Evolutionary conservation across 768 basidiomycete genomes (phyloP).

Genomic region (Austroboletus festivus): DNA sequence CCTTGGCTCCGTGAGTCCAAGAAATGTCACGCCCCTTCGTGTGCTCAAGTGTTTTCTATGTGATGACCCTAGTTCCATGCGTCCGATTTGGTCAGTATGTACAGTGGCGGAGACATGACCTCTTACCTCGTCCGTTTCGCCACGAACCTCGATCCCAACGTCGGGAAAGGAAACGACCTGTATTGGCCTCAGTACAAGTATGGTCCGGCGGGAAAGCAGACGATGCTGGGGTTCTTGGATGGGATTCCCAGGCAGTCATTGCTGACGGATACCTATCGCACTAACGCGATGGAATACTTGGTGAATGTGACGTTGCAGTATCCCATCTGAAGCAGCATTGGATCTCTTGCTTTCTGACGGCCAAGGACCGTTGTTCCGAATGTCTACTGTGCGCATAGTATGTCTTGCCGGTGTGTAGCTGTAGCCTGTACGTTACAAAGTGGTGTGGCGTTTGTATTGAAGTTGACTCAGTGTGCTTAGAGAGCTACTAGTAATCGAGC

Average conservation of each 20-base stretch:
- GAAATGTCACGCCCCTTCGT: neutral
- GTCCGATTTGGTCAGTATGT: conserved; percentile 42
- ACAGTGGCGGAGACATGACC: conserved; percentile 40
- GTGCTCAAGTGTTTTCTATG: neutral
- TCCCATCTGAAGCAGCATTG: conserved; percentile 2
- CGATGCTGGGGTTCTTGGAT: conserved; percentile 41
- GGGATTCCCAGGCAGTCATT: conserved; percentile 33
- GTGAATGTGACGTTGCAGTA: conserved; percentile 8
- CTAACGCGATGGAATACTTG: conserved; percentile 36
- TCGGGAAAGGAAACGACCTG: conserved; percentile 23
- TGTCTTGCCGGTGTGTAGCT: too few species aligned
- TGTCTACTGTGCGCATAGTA: too few species aligned
- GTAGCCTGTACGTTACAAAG: too few species aligned
- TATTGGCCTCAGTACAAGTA: conserved; percentile 43
- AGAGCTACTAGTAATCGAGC: too few species aligned
- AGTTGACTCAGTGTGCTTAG: too few species aligned
- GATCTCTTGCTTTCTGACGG: too few species aligned
- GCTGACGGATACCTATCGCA: conserved; percentile 43
- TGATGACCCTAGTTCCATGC: conserved; percentile 36
- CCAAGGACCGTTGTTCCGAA: too few species aligned
- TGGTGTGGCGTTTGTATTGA: too few species aligned
- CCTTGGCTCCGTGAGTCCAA: conserved; percentile 41
- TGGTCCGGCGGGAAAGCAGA: conserved; percentile 26
- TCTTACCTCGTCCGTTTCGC: conserved; percentile 31
- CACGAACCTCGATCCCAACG: conserved; percentile 38